Base-by-base conservation (phyloP, 148 eudicot species). In the Agrostemma githago region DNA sequence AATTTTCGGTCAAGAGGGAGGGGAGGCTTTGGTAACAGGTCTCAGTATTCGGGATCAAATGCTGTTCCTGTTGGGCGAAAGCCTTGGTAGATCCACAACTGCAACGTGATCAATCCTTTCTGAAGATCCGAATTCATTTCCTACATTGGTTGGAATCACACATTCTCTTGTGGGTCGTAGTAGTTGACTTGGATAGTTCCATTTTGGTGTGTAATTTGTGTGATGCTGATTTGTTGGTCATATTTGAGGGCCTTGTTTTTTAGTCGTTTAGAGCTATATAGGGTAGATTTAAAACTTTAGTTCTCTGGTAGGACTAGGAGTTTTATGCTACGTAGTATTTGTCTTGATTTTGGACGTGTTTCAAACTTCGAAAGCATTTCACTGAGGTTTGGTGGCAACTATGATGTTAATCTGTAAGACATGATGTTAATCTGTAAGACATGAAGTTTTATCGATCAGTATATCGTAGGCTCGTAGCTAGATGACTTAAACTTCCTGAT, bases 1-100 rank as follows among this genome's bases (percentile, higher is more conserved):
- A 89, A 87, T 79, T 89, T 87, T 74, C 89, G 98, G 9, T 86
- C 91, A 61, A 88, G 96, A 86, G 97, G 98, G n/a, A 87, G 93
- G 60, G 97, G 97, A 53, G 97, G 97, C 69, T 90, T 80, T 74
- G 93, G 96, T 70, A 84, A 88, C 83, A 85, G 97, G 64, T 77
- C 84, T 54, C 66, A 48, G 73, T 80, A 77, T 8, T 81, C 94
- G 39, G 98, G 97, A 77, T 88, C 95, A 8, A 93, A 91, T 78
- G 61, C 79, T 38, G 73, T 84, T 8, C 97, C 93, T 61, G 34
- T 91, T 62, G 89, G 90, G 56, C 87, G 84, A 84, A 83, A 81
- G 83, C 91, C 81, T 67, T 89, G 87, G 87, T 93, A 88, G 79
- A 56, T 26, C 56, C 34, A 53, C 69, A 39, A 20, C 38, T 21